phyloP scores from a whole-genome alignment of 2,329 filamentous ascomycete genomes.

The Aphanoascus verrucosus region DNA sequence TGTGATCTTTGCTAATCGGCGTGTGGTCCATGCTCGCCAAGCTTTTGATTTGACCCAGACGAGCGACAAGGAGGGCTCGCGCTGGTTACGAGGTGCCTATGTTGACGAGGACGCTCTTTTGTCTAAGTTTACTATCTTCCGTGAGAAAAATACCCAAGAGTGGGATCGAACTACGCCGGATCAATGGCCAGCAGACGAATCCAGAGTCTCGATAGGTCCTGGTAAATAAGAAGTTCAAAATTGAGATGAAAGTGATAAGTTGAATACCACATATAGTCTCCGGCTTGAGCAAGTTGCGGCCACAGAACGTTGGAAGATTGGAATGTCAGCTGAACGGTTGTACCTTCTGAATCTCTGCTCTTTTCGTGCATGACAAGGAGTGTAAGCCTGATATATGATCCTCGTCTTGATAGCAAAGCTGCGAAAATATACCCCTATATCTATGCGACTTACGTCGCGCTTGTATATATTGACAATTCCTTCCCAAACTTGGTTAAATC shows the following conservation, averaged over 20 bases:
- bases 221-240: neutral
- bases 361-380: no score
- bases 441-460: no score
- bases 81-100: conserved; percentile 83
- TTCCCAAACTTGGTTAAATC: no score
- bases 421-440: no score
- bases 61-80: conserved; percentile 46
- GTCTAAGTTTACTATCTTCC: conserved; percentile 37
- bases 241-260: neutral
- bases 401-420: no score
- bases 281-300: neutral
- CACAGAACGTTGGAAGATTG: neutral
- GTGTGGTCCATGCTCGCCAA: conserved; percentile 71
- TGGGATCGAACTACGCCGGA: neutral
- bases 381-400: no score
- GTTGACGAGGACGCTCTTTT: conserved; percentile 56
- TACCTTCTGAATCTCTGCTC: neutral
- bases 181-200: neutral
- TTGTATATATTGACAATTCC: no score
- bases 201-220: neutral
- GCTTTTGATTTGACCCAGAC: conserved; percentile 51
- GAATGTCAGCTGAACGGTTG: neutral
- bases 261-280: neutral
- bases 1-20: conserved; percentile 81
- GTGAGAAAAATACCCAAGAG: conserved; percentile 9